Evolutionary conservation across 257 asterid species (phyloP).

Genomic region (Coffea canephora): DNA sequence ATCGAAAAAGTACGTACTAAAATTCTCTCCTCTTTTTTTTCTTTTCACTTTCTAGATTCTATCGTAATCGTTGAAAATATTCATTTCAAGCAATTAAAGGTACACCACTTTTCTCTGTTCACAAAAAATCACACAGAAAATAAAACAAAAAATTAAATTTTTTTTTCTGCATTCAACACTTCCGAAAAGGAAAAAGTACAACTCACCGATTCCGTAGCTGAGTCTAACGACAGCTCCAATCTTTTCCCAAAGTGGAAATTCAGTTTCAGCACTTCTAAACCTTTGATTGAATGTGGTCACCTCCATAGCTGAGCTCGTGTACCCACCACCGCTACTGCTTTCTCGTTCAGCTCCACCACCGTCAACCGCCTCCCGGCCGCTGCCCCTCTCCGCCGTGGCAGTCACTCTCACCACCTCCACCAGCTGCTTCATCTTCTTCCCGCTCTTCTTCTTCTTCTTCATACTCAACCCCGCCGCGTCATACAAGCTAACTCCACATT

Average conservation of each 20-base stretch:
- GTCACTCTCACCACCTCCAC: slow-evolving; percentile 18
- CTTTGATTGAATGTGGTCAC: slow-evolving; percentile 79
- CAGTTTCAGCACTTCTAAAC: slow-evolving; percentile 44
- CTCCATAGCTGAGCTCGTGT: slow-evolving; percentile 70
- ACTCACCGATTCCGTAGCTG: slow-evolving; percentile 90
- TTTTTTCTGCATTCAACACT: too few relatives aligned
- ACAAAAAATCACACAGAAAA: neutral
- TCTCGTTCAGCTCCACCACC: slow-evolving; percentile 37
- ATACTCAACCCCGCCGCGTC: slow-evolving; percentile 28
- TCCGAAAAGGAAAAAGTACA: too few relatives aligned
- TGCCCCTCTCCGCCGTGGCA: slow-evolving; percentile 33
- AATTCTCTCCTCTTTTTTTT: neutral
- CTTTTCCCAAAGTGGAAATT: slow-evolving; percentile 91
- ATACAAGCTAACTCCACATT: slow-evolving; percentile 23
- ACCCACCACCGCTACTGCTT: slow-evolving; percentile 24
- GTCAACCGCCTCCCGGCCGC: slow-evolving; percentile 39
- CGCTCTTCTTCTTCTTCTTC: slow-evolving; percentile 24
- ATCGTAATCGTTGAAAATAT: too few relatives aligned
- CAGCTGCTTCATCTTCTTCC: slow-evolving; percentile 20
- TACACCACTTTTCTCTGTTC: neutral
- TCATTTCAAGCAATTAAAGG: neutral
- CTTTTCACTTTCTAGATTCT: neutral
- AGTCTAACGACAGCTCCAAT: slow-evolving; percentile 91
- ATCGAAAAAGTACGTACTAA: neutral
- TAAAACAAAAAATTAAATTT: neutral